Evolutionary conservation across 208 protist genomes (phyloP), one percentile per base, ranked within the genome.

Genomic region (Leishmania mexicana): DNA sequence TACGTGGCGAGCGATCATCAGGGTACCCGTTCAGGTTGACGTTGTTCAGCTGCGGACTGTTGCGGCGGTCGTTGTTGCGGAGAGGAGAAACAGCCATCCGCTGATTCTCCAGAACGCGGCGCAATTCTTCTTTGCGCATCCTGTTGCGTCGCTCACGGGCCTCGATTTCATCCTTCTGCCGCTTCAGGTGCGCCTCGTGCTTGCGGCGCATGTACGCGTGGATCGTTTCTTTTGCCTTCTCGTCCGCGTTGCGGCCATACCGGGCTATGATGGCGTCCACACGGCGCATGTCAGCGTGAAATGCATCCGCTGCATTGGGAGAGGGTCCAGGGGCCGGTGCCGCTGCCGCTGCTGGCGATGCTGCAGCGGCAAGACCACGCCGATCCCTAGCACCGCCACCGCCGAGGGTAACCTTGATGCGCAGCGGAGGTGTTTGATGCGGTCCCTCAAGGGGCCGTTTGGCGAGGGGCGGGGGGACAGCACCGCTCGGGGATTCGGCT

Each of bases 171-270:
- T 89, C 76, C 60, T 88, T 92, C 70, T 95, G 87, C n/a, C 85
- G 85, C 76, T 86, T 87, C 47, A 93, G 74, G 82, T 97, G 95
- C 62, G 93, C 94, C 83, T 97, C 94, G 65, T 96, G 94, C 81
- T 97, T 97, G 72, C 92, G 91, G 28, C 89, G 88, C 94, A 96
- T 97, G 81, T 95, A 97, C 4, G 91, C 94, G 78, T 95, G 94
- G 74, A 97, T 97, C 31, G 92, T 95, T 71, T 97, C 93, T 75
- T 93, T 90, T 21, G 92, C 91, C 78, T 87, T 88, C 68, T 88
- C 87, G 71, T 96, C 91, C 19, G 90, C 84, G 85, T 93, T 88
- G 64, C 89, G 83, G 17, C 88, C 93, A 84, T 96, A 96, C 54
- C 90, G 89, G 54, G 90, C 86, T 57, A 97, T 95, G 79, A 97